Base-by-base conservation (phyloP, 148 eudicot species). In the Vaccinium corymbosum region DNA sequence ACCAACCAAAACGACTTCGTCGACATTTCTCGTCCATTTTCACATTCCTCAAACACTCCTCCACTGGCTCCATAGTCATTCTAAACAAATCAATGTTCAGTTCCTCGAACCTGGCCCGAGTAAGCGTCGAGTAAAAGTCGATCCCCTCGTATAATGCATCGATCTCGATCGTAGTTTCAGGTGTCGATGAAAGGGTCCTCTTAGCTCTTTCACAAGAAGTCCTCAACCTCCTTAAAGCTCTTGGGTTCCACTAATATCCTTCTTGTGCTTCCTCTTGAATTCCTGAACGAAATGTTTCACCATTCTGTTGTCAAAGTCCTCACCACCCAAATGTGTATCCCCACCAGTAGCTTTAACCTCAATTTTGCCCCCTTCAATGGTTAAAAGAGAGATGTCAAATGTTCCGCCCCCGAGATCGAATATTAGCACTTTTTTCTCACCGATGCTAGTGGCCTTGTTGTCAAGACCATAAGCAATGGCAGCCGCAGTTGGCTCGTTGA, bases 11-110 rank as follows among this genome's bases (percentile, higher is more conserved):
- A 75, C 79, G 0, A 75, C 29, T 10, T 48, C 32, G 1, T 75
- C 29, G 2, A 75, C 79, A 75, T n/a, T 75, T 29, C 27, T 56
- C 17, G 61, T 56, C 61, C 92, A 91, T 81, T 88, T 91, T 89
- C 86, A 90, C 3, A 48, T 75, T 32, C 79, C 55, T 75, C 32
- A 48, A 48, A 75, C 79, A 75, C 29, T 75, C 48, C 55, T 75
- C 55, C 77, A 89, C 93, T 2, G 92, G 93, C 86, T 91, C 92
- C 93, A 91, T 89, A 88, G 90, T 88, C 89, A 88, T 91, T 76
- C 93, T 91, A 80, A 91, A 91, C 81, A 91, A 80, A 59, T 89
- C 89, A 88, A 91, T 91, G 87, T 91, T 91, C 51, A 91, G 53
- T 53, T 91, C 93, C 88, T 89, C n/a, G 1, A 56, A 56, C 7